Base-by-base conservation (phyloP, 2,329 filamentous ascomycete species). In the Fusarium sarcochroum region DNA sequence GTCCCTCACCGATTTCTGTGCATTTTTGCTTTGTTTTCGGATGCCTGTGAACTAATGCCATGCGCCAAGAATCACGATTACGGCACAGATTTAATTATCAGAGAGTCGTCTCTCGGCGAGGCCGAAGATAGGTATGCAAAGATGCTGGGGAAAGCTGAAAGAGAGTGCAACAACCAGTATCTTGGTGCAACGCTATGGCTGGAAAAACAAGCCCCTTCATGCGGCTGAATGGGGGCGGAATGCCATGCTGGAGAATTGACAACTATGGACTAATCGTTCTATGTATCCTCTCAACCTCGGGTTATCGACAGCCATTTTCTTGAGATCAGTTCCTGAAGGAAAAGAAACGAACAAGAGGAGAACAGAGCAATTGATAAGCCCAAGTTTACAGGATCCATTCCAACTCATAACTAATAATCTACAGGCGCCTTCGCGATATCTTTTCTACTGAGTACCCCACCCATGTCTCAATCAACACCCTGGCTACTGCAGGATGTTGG, bases 401-500 rank as follows among this genome's bases (percentile, higher is more conserved):
- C 10, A 15, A 25, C 14, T 20, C 17, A 7, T 23, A 13, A 7
- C 25, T 30, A 40, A 40, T 30, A 40, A 40, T 17, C 11, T n/a
- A 13, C 21, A 40, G 5, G 25, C 2, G 21, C 18, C 14, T 27
- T 21, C 8, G 25, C 38, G 21, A 30, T 6, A 15, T 25, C n/a
- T 9, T 42, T 8, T 44, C 25, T n/a, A 35, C 34, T 25, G 15
- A 54, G 17, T 41, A 57, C 51, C 56, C 56, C 56, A 11, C 41
- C 34, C 38, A 23, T 41, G 18, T 46, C 27, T 20, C 30, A 17
- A 9, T 21, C 14, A 32, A 44, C 21, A 45, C 35, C 49, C 55
- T 55, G 53, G 49, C 23, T 15, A 27, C 20, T 30, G 51, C 30
- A 27, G 45, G 13, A 17, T 34, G 52, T 44, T 44, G 57, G 52